phyloP scores from a whole-genome alignment of 139 green algal species.

The Coccomyxa sp. region DNA sequence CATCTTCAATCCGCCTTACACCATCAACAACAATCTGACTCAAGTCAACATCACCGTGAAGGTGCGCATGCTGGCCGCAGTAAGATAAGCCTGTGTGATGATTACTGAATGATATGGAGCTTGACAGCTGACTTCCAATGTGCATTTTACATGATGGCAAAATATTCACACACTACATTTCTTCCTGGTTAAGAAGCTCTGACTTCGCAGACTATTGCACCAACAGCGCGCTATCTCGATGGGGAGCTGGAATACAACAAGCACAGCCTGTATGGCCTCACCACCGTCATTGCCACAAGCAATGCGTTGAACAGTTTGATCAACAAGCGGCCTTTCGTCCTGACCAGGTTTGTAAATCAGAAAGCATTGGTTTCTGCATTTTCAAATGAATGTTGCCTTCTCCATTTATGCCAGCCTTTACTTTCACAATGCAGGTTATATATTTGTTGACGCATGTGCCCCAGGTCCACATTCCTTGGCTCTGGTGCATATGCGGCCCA shows the following conservation, averaged over 20 bases:
- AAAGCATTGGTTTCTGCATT: not conserved
- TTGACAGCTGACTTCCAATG: too few relatives aligned
- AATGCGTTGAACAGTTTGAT: slow-evolving; percentile 10
- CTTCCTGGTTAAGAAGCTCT: not conserved
- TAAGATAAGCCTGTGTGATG: not conserved
- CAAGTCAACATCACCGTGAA: not conserved
- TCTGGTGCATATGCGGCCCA: slow-evolving; percentile 47
- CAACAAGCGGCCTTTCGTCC: slow-evolving; percentile 40
- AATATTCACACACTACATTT: too few relatives aligned
- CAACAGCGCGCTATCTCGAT: slow-evolving; percentile 23
- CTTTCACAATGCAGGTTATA: not conserved
- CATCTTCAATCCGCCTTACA: slow-evolving; percentile 48
- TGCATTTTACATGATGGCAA: too few relatives aligned
- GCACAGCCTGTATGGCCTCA: slow-evolving; percentile 50
- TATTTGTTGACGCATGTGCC: not conserved
- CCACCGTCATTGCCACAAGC: not conserved
- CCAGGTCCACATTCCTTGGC: slow-evolving; percentile 25
- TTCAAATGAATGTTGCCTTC: not conserved
- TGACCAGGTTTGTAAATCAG: slow-evolving; percentile 19
- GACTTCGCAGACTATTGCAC: slow-evolving; percentile 22
- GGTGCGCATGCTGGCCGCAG: not conserved
- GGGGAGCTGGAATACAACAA: slow-evolving; percentile 42
- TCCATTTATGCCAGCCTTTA: not conserved
- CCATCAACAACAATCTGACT: slow-evolving; percentile 37
- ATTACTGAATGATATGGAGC: not conserved